Percentiles rank a stretch among this genome's conserved stretches.
phyloP scores from a whole-genome alignment of 2,329 filamentous ascomycete genomes.

The Cyphellophora europaea region DNA sequence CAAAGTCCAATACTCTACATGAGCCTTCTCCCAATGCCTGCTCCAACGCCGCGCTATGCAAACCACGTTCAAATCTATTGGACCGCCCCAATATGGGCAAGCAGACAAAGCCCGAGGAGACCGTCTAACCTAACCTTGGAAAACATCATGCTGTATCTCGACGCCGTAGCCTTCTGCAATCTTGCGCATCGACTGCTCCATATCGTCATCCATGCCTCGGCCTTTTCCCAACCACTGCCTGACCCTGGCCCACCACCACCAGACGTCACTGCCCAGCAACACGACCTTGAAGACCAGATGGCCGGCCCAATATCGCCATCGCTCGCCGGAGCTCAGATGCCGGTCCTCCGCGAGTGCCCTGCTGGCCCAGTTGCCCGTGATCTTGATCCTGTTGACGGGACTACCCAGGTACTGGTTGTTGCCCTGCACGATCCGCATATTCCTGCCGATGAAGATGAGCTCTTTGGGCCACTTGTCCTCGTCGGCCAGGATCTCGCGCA shows the following conservation, averaged over 20 bases:
- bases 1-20: too few relatives aligned
- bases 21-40: too few relatives aligned
- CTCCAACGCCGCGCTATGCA: too few relatives aligned
- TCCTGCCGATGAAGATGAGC: constrained; percentile 83
- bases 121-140: too few relatives aligned
- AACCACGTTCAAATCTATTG: too few relatives aligned
- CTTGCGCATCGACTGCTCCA: constrained; percentile 76
- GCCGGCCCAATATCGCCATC: constrained; percentile 60
- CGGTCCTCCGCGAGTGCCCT: constrained; percentile 69
- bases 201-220: constrained; percentile 85
- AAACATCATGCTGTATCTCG: constrained; percentile 78
- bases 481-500: constrained; percentile 73
- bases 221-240: constrained; percentile 68
- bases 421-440: constrained; percentile 84
- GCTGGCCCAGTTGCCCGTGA: constrained; percentile 84
- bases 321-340: constrained; percentile 52
- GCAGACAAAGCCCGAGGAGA: too few relatives aligned
- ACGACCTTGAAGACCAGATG: constrained; percentile 78
- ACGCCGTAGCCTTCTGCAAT: constrained; percentile 89
- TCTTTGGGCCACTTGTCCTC: constrained; percentile 85
- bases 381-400: constrained; percentile 85
- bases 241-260: constrained; percentile 73
- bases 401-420: constrained; percentile 87
- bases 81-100: too few relatives aligned
- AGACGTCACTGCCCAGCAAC: constrained; percentile 64